Percentiles rank a stretch among this genome's conserved stretches.
These are phyloP conservation scores for Silene uniflora DNA, from an alignment of 148 eudicot species.

Conservation along the genomic window DNA sequence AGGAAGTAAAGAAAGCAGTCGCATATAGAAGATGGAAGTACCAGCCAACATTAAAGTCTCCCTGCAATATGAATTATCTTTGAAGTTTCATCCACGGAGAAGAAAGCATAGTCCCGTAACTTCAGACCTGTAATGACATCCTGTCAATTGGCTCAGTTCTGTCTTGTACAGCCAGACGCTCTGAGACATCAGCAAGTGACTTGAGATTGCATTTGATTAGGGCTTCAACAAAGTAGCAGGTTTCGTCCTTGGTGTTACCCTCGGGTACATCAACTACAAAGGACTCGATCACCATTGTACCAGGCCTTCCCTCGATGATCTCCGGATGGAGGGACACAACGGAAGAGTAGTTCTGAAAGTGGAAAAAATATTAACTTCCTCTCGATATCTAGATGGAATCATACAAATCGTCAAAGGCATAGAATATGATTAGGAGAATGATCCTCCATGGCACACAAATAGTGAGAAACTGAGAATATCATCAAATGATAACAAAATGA, in stretches of 20 bases:
- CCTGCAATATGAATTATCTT: constrained; percentile 18
- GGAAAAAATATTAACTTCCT: neutral
- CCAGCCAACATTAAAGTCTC: constrained; percentile 33
- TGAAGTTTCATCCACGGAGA: constrained; percentile 29
- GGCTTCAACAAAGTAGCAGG: constrained; percentile 63
- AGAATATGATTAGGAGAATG: neutral
- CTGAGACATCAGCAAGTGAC: constrained; percentile 60
- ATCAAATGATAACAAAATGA: neutral
- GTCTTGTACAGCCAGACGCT: constrained; percentile 53
- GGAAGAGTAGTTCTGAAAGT: constrained; percentile 60
- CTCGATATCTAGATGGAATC: neutral
- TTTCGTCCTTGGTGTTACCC: constrained; percentile 71
- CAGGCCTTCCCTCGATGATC: constrained; percentile 59
- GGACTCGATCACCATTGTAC: constrained; percentile 65
- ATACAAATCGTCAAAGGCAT: neutral
- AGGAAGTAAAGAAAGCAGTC: constrained; percentile 16
- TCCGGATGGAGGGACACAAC: constrained; percentile 61
- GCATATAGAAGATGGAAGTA: constrained; percentile 21
- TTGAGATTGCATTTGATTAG: constrained; percentile 69
- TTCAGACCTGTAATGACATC: constrained; percentile 22
- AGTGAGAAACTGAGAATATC: no score
- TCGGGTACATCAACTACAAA: constrained; percentile 64
- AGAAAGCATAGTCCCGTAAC: constrained; percentile 12
- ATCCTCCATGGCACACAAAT: neutral
- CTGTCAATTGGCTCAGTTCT: constrained; percentile 45